Evolutionary conservation across 1,284 basidiomycete genomes (phyloP).

Genomic region (Athelia psychrophila): DNA sequence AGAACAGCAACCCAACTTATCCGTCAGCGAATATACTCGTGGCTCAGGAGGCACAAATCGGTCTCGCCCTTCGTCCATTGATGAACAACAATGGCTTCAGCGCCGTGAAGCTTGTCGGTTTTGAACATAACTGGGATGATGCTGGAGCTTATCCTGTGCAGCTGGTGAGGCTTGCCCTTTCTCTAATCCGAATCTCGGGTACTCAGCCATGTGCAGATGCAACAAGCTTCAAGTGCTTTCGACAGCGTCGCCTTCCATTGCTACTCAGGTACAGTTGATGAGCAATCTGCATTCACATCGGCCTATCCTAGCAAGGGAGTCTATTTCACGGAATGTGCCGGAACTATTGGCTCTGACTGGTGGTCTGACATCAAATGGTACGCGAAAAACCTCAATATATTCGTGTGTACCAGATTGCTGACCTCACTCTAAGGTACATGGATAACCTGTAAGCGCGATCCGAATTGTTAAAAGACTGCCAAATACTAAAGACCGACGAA

Average conservation of each 20-base stretch:
- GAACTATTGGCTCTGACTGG: conserved; percentile 16
- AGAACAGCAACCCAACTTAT: conserved; percentile 51
- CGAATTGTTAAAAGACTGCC: not conserved
- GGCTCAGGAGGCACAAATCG: conserved; percentile 32
- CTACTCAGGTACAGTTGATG: conserved; percentile 32
- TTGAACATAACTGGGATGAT: conserved; percentile 41
- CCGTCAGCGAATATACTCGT: conserved; percentile 38
- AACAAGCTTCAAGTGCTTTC: conserved; percentile 36
- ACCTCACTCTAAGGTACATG: too few species aligned
- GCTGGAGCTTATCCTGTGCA: conserved; percentile 36
- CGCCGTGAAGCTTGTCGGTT: conserved; percentile 34
- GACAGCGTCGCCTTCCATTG: conserved; percentile 42
- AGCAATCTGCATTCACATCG: conserved; percentile 36
- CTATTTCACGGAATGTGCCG: conserved; percentile 46
- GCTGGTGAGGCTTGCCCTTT: conserved; percentile 22
- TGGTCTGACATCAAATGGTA: conserved; percentile 15
- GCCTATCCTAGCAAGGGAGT: conserved; percentile 34
- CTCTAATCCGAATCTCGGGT: not conserved
- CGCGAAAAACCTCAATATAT: conserved; percentile 43
- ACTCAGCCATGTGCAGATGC: conserved; percentile 26
- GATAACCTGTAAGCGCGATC: conserved; percentile 34
- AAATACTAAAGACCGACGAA: not conserved
- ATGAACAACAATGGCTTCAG: conserved; percentile 39
- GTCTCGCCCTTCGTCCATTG: conserved; percentile 30
- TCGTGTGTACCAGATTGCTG: too few species aligned